Evolutionary conservation across 2,329 filamentous ascomycete species (phyloP).

Genomic region (Pseudogymnoascus destructans): DNA sequence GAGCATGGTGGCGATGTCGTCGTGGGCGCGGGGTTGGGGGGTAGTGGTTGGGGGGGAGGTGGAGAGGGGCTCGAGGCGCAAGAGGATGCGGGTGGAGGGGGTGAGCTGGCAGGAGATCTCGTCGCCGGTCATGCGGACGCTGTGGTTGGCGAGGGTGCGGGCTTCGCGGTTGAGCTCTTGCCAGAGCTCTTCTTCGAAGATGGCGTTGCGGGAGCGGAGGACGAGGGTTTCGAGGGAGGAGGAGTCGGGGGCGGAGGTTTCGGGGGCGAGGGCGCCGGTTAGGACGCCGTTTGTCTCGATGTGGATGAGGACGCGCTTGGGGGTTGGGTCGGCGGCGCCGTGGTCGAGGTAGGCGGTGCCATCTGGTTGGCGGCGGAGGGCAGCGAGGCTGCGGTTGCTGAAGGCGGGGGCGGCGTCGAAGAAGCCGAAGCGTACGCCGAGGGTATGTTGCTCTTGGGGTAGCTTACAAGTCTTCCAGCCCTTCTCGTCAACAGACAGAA

Average conservation of each 20-base stretch:
- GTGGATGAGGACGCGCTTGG: slow-evolving; percentile 53
- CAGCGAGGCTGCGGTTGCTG: slow-evolving; percentile 62
- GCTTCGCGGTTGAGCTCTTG: slow-evolving; percentile 79
- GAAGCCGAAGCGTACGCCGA: slow-evolving; percentile 85
- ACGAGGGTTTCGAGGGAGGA: slow-evolving; percentile 54
- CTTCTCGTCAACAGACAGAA: slow-evolving; percentile 65
- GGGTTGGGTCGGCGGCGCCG: slow-evolving; percentile 32
- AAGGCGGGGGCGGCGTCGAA: slow-evolving; percentile 54
- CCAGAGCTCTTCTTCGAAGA: slow-evolving; percentile 79
- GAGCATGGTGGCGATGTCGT: slow-evolving; percentile 49
- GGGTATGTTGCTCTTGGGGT: slow-evolving; percentile 56
- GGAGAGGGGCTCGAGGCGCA: slow-evolving; percentile 56
- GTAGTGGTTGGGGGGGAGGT: slow-evolving; percentile 27
- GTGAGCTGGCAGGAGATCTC: slow-evolving; percentile 43
- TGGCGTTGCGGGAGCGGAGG: slow-evolving; percentile 61
- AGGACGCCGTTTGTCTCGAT: slow-evolving; percentile 44
- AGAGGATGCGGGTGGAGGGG: slow-evolving; percentile 41
- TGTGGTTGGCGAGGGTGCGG: slow-evolving; percentile 55
- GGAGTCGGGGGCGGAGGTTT: slow-evolving; percentile 41
- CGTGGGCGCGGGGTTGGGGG: slow-evolving; percentile 29
- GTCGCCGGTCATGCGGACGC: slow-evolving; percentile 50
- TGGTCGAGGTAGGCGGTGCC: slow-evolving; percentile 65
- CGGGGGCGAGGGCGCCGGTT: slow-evolving; percentile 42
- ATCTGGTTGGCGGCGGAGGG: slow-evolving; percentile 59
- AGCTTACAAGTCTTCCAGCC: slow-evolving; percentile 79